These are phyloP conservation scores for Gautieria morchelliformis DNA, from an alignment of 768 basidiomycete species.

Conservation along the genomic window DNA sequence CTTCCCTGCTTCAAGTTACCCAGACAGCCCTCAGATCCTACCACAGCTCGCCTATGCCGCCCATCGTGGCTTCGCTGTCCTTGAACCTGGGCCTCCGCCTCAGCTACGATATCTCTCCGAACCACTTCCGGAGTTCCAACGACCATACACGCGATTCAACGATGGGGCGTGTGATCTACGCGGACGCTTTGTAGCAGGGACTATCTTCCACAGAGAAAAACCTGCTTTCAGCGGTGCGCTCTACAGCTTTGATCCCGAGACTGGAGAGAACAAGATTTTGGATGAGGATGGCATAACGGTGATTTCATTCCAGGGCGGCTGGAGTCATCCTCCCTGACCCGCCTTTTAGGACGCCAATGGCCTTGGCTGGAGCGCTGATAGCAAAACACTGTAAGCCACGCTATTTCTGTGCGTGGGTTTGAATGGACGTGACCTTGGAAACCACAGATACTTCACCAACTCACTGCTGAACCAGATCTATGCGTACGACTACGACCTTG, in stretches of 20 bases:
- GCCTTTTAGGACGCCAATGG: slow-evolving; percentile 50
- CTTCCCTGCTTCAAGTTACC: neutral
- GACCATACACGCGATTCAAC: slow-evolving; percentile 49
- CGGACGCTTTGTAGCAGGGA: slow-evolving; percentile 62
- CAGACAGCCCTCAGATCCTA: neutral
- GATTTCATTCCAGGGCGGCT: slow-evolving; percentile 40
- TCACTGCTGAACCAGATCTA: slow-evolving; percentile 57
- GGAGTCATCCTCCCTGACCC: slow-evolving; percentile 46
- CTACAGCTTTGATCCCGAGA: slow-evolving; percentile 47
- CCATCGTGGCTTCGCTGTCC: slow-evolving; percentile 43
- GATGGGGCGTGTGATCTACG: slow-evolving; percentile 59
- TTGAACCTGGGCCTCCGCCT: slow-evolving; percentile 30
- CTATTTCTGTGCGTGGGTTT: neutral
- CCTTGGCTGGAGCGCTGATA: slow-evolving; percentile 54
- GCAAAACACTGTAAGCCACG: slow-evolving; percentile 43
- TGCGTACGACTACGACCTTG: slow-evolving; percentile 49
- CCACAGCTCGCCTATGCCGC: slow-evolving; percentile 50
- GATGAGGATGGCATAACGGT: slow-evolving; percentile 63
- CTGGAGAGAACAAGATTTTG: slow-evolving; percentile 36
- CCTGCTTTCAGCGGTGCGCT: slow-evolving; percentile 45
- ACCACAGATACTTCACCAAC: slow-evolving; percentile 59
- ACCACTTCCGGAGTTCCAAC: slow-evolving; percentile 37
- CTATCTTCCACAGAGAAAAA: slow-evolving; percentile 33
- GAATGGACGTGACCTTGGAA: slow-evolving; percentile 1
- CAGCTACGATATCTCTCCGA: slow-evolving; percentile 37